These are phyloP conservation scores for Alternaria gaisen DNA, from an alignment of 2,329 filamentous ascomycete genomes.

Conservation along the genomic window DNA sequence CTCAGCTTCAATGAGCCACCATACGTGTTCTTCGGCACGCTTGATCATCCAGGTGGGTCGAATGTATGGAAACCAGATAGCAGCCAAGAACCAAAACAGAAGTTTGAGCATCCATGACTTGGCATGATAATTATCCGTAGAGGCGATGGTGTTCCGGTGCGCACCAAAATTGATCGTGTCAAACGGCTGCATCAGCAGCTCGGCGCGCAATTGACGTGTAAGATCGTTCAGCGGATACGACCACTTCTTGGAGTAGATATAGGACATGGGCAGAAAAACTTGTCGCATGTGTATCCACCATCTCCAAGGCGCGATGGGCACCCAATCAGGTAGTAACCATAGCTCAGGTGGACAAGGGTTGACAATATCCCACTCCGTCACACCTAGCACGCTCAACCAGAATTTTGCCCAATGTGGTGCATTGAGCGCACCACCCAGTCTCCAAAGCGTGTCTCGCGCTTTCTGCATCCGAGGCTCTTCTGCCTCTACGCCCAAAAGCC, in stretches of 20 bases:
- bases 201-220: conserved; percentile 75
- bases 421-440: conserved; percentile 83
- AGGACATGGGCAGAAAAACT: conserved; percentile 94
- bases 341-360: conserved; percentile 94
- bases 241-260: conserved; percentile 85
- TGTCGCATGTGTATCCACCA: conserved; percentile 99
- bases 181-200: conserved; percentile 83
- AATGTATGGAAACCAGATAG: conserved; percentile 81
- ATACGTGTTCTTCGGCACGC: conserved; percentile 81
- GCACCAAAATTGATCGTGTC: conserved; percentile 78
- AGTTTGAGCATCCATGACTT: conserved; percentile 85
- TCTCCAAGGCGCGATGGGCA: conserved; percentile 87
- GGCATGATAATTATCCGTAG: conserved; percentile 88
- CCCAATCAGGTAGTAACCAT: conserved; percentile 92
- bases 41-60: conserved; percentile 71
- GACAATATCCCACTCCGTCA: conserved; percentile 89
- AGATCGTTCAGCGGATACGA: conserved; percentile 77
- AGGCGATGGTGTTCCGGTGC: conserved; percentile 83
- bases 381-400: conserved; percentile 85
- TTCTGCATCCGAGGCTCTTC: conserved; percentile 87
- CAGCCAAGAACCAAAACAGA: conserved; percentile 79
- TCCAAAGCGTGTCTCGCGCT: conserved; percentile 82
- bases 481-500: conserved; percentile 81
- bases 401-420: conserved; percentile 97
- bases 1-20: conserved; percentile 86